Base-by-base conservation (phyloP, 202 grass and related monocot genomes). In the Miscanthus sacchariflorus region DNA sequence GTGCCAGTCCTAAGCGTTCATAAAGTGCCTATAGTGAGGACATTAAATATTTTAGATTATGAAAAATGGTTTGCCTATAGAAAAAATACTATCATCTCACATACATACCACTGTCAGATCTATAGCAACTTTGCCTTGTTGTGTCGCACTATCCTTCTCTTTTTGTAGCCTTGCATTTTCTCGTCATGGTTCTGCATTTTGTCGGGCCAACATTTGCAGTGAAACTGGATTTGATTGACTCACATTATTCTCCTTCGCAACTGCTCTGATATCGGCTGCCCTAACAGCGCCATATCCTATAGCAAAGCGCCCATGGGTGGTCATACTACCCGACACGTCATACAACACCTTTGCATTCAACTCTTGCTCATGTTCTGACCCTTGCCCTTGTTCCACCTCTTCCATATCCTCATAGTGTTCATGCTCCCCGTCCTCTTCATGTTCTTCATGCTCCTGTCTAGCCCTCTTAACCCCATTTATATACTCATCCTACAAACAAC, bases 201-300 rank as follows among this genome's bases (percentile, higher is more conserved):
- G 56, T 63, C 15, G 33, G 11, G 35, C 56, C 21, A 79, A 42
- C 56, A 12, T 64, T 63, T 64, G 76, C 4, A 58, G 0, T 38
- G 52, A 78, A 5, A 77, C 9, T 5, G 35, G 38, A 61, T 61
- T 78, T 15, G 56, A 79, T 79, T 38, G 33, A 1, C 4, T 5
- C 18, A 42, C 33, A n/a, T 7, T 23, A 7, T 6, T 43, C 14
- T 42, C n/a, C 38, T 64, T 79, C 1, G n/a, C 38, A 18, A 36
- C 39, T 17, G 58, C 54, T 21, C 10, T 61, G 5, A 40, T 2
- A 40, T 78, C 33, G 2, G 52, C 18, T 2, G 4, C 5, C 33
- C 33, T 39, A 78, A 78, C 35, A 61, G 33, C 35, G 8, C 76
- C 76, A 61, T 78, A 14, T n/a, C 10, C 76, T 40, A 78, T 61